Conservation (phyloP, 78 protist species). For the Emiliania huxleyi region DNA sequence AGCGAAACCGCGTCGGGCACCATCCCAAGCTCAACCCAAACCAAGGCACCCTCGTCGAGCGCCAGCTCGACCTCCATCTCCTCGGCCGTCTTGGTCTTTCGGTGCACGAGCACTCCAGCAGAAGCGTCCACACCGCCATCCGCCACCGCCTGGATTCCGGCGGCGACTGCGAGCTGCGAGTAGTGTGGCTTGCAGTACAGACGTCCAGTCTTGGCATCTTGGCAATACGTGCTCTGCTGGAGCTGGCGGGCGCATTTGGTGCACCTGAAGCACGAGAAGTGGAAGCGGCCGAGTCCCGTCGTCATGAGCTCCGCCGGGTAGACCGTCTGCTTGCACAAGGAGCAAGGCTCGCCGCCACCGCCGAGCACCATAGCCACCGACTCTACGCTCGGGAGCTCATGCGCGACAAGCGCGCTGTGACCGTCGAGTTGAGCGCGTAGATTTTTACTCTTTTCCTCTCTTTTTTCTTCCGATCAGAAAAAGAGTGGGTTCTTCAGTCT, state of each 20-base stretch:
- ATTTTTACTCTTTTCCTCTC: too few relatives aligned
- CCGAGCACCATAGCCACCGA: background rate
- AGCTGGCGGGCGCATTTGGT: background rate
- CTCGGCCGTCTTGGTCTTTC: background rate
- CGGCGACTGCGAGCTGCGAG: background rate
- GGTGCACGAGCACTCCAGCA: background rate
- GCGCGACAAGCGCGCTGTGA: too few relatives aligned
- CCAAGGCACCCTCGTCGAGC: background rate
- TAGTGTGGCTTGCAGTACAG: constrained; percentile 11
- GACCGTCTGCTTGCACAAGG: background rate
- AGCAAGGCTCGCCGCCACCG: background rate
- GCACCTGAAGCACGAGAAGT: background rate
- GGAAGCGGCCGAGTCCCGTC: background rate
- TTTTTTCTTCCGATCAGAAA: too few relatives aligned
- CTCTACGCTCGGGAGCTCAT: too few relatives aligned
- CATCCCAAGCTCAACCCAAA: background rate
- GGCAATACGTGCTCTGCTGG: background rate
- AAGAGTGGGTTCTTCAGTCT: too few relatives aligned
- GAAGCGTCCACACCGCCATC: background rate
- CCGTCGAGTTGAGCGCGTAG: too few relatives aligned
- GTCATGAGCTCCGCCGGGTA: background rate
- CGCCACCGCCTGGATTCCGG: background rate
- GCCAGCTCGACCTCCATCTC: background rate
- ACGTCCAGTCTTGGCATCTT: background rate
- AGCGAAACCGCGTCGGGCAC: background rate